These are phyloP conservation scores for Senna tora DNA, from an alignment of 306 rosid genomes.

Conservation along the genomic window DNA sequence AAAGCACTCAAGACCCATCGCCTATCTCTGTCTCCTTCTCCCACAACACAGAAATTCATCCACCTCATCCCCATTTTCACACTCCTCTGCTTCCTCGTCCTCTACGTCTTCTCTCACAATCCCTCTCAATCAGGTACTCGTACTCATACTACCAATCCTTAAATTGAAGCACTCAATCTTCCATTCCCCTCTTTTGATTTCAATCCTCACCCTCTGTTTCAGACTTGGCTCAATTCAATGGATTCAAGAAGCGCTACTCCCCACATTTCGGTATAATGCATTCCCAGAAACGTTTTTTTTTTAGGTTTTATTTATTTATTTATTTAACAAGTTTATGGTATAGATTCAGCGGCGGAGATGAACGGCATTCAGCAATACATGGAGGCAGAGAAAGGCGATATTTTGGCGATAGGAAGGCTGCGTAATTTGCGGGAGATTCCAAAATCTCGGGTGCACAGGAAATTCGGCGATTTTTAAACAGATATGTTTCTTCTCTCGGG, in stretches of 20 bases:
- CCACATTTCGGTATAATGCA: conserved; percentile 51
- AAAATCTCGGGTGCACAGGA: conserved; percentile 54
- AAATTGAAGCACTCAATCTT: background rate
- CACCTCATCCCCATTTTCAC: conserved; percentile 74
- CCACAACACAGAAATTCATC: conserved; percentile 47
- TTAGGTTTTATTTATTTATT: background rate
- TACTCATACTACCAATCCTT: background rate
- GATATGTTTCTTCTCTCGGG: background rate
- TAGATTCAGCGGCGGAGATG: conserved; percentile 41
- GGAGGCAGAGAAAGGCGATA: conserved; percentile 42
- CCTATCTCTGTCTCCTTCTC: conserved; percentile 45
- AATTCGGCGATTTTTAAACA: conserved; percentile 55
- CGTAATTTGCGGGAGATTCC: conserved; percentile 53
- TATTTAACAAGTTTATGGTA: background rate
- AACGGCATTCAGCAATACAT: conserved; percentile 41
- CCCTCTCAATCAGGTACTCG: conserved; percentile 66
- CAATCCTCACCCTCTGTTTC: conserved; percentile 14
- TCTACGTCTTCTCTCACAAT: conserved; percentile 65
- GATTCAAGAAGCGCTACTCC: conserved; percentile 44
- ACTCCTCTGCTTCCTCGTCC: conserved; percentile 67
- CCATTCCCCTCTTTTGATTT: background rate
- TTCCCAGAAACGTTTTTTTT: background rate
- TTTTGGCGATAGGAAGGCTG: conserved; percentile 56
- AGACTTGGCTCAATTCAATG: conserved; percentile 73
- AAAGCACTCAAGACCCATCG: conserved; percentile 50